These are phyloP conservation scores for Trametes villosa DNA, from an alignment of 768 basidiomycete genomes.

Conservation along the genomic window DNA sequence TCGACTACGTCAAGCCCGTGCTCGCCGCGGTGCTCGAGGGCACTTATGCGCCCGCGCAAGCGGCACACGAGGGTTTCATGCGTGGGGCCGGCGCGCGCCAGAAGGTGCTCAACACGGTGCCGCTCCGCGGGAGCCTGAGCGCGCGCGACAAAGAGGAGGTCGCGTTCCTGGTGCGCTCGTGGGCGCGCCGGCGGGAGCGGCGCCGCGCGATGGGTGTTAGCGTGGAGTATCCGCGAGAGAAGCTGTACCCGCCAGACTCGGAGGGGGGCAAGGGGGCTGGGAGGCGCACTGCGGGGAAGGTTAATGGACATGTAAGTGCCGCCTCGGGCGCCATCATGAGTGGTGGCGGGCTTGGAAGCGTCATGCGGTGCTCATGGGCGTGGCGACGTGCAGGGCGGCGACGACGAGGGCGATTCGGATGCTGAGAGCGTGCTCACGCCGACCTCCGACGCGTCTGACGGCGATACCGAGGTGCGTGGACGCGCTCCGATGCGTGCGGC, in stretches of 20 bases:
- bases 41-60: slow-evolving; percentile 54
- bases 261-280: neutral
- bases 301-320: slow-evolving; percentile 11
- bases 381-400: neutral
- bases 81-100: slow-evolving; percentile 56
- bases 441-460: slow-evolving; percentile 14
- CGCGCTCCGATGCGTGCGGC: neutral
- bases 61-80: slow-evolving; percentile 58
- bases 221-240: slow-evolving; percentile 14
- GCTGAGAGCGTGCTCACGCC: slow-evolving; percentile 20
- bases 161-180: slow-evolving; percentile 36
- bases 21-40: slow-evolving; percentile 62
- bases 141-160: slow-evolving; percentile 44
- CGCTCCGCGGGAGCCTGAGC: slow-evolving; percentile 43
- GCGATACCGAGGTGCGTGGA: slow-evolving; percentile 24
- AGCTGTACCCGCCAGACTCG: slow-evolving; percentile 4
- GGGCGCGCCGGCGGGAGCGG: slow-evolving; percentile 34
- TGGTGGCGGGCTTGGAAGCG: neutral
- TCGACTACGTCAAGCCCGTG: slow-evolving; percentile 68
- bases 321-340: too few relatives aligned
- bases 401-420: slow-evolving; percentile 16
- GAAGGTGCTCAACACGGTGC: slow-evolving; percentile 39
- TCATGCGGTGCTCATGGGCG: slow-evolving; percentile 5
- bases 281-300: neutral
- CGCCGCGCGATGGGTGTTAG: slow-evolving; percentile 26